Base-by-base conservation (phyloP, 352 stramenopile genomes). In the Pythium utonaiense region DNA sequence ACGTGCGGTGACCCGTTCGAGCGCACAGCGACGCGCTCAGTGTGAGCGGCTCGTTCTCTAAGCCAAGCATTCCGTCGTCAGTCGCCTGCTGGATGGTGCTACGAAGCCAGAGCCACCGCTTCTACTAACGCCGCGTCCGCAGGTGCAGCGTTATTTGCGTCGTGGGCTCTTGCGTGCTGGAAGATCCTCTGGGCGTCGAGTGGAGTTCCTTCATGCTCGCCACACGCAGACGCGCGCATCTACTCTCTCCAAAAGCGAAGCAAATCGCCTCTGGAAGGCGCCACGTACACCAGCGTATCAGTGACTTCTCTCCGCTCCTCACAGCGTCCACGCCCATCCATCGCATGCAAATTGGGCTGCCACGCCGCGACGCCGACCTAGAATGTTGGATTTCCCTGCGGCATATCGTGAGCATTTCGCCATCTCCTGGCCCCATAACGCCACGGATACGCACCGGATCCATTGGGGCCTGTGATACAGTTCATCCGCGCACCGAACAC, bases 381-480 rank as follows among this genome's bases (percentile, higher is more conserved):
- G 59, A 48, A 77, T 75, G 42, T 78, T 81, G 25, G 70, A 81
- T 60, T 77, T 81, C 12, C 73, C 70, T 76, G 14, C 31, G 8
- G 3, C 14, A 49, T 28, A 28, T 40, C 44, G 41, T 50, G 22
- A 57, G 17, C 17, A 50, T 8, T 40, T 3, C 1, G 5, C 19
- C 21, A 49, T 5, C 17, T 42, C 30, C 2, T 33, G 16, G n/a
- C 25, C 21, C 19, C 12, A 34, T 45, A 30, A 24, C 27, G n/a
- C 16, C 33, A 45, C 24, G 22, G 9, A 9, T 24, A 40, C 54
- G 30, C 42, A 75, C 70, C 70, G 33, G 70, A 71, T 60, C 72
- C 72, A 63, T 80, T 80, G 0, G 68, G 52, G 19, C 71, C 71
- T 24, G 71, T 77, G 57, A 80, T 77, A 59, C 71, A 80, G 68